Percentiles rank a stretch among this genome's conserved stretches.
These are phyloP conservation scores for Rhizopus stolonifer DNA, from an alignment of 371 early-diverging fungal species.

Conservation along the genomic window DNA sequence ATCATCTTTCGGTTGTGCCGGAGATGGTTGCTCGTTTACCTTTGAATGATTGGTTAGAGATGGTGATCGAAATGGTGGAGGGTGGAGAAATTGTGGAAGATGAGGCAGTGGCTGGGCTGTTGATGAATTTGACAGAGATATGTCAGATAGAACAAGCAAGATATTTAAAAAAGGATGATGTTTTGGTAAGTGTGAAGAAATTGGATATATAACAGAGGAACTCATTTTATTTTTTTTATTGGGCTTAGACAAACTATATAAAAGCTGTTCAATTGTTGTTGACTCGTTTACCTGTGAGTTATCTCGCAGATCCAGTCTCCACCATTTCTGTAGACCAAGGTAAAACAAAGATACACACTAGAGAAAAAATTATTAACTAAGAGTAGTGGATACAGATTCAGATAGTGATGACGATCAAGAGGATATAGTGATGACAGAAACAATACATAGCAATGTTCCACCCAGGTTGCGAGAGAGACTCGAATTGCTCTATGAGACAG, in stretches of 20 bases:
- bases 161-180: conserved; percentile 11
- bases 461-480: conserved; percentile 50
- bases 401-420: conserved; percentile 27
- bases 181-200: neutral
- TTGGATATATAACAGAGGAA: no score
- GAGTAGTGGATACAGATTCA: conserved; percentile 9
- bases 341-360: conserved; percentile 6
- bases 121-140: conserved; percentile 36
- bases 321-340: conserved; percentile 4
- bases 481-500: conserved; percentile 41
- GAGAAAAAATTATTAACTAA: conserved; percentile 16
- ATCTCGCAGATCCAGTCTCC: neutral
- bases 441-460: conserved; percentile 10
- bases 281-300: conserved; percentile 24
- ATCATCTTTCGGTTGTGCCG: conserved; percentile 6
- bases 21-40: conserved; percentile 4
- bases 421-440: conserved; percentile 32
- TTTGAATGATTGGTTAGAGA: neutral
- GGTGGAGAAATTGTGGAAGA: neutral
- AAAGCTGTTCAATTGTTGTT: conserved; percentile 24
- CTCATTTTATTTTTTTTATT: no score
- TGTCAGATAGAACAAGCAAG: conserved; percentile 19
- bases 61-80: conserved; percentile 1
- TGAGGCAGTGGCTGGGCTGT: conserved; percentile 22
- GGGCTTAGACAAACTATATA: conserved; percentile 22